Base-by-base conservation (phyloP, 306 rosid genomes). In the Ormosia semicastrata region DNA sequence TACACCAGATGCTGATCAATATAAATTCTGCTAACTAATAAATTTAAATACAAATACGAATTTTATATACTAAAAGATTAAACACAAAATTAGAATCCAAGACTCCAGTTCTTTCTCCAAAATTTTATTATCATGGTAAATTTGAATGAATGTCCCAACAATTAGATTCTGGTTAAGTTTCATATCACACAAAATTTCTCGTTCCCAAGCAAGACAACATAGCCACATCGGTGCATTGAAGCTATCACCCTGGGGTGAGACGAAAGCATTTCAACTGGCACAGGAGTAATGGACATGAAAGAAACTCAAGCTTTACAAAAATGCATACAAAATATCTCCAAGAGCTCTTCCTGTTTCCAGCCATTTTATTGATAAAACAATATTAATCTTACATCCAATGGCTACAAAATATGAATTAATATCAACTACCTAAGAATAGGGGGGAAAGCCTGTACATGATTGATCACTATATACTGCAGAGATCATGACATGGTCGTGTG, bases 351-450 rank as follows among this genome's bases (percentile, higher is more conserved):
- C 46, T 56, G 68, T 65, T 74, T 70, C 75, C 46, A 11, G 57
- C 71, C 44, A 4, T 62, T 49, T 76, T 80, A 80, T 75, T 79
- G 62, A 59, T 64, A 37, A 74, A 79, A 69, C 39, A 79, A 66
- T 44, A 72, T 65, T 43, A 56, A 72, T 44, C 36, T 67, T 75
- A 84, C 85, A 75, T 84, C 54, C 68, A 50, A 83, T 76, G 56
- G 53, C 71, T 81, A 84, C 78, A 86, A 83, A 78, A 80, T 76
- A 72, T 83, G 78, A 80, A 84, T 76, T 43, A 76, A 72, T 80
- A 84, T 87, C 71, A 66, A 76, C 87, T 71, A 71, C 59, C 85
- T 76, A 66, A 41, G 70, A 59, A 62, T 39, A 52, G 39, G 17
- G 37, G 32, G 71, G 2, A 76, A 82, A 37, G 24, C 36, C 86